Conservation (phyloP, 106 monocot species). For the Phalaenopsis aphrodite region DNA sequence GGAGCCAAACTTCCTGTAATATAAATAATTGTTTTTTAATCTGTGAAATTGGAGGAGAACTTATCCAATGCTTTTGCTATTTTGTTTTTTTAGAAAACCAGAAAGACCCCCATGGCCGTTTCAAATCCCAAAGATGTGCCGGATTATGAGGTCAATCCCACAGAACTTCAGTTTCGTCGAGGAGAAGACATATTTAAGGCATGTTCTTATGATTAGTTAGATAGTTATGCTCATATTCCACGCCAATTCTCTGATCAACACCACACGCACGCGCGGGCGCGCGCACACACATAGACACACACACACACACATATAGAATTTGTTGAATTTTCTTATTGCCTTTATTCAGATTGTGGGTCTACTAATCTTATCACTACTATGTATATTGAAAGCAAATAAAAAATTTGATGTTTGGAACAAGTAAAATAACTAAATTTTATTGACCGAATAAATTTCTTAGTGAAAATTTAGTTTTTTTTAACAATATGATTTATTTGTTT, state of each 20-base stretch:
- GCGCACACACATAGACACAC: too few species aligned
- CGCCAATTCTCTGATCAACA: too few species aligned
- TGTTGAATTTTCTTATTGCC: neutral
- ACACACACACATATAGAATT: too few species aligned
- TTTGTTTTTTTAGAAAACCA: conserved; percentile 41
- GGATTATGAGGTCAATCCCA: conserved; percentile 90
- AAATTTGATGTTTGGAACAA: neutral
- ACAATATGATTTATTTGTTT: too few species aligned
- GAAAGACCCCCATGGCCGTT: conserved; percentile 86
- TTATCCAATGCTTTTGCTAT: neutral
- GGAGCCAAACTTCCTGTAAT: conserved; percentile 21
- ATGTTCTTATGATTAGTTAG: conserved; percentile 14
- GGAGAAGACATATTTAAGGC: conserved; percentile 45
- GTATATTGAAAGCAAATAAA: neutral
- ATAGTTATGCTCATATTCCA: neutral
- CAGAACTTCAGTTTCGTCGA: conserved; percentile 65
- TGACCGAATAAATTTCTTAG: too few species aligned
- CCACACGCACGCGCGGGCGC: too few species aligned
- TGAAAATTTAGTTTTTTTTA: too few species aligned
- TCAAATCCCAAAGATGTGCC: conserved; percentile 87
- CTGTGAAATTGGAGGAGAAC: neutral
- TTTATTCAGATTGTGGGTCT: neutral
- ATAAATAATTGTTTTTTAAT: neutral
- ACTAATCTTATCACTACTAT: neutral
- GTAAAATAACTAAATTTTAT: neutral